Conservation (phyloP, 495 filamentous ascomycete species). For the Lepraria neglecta region DNA sequence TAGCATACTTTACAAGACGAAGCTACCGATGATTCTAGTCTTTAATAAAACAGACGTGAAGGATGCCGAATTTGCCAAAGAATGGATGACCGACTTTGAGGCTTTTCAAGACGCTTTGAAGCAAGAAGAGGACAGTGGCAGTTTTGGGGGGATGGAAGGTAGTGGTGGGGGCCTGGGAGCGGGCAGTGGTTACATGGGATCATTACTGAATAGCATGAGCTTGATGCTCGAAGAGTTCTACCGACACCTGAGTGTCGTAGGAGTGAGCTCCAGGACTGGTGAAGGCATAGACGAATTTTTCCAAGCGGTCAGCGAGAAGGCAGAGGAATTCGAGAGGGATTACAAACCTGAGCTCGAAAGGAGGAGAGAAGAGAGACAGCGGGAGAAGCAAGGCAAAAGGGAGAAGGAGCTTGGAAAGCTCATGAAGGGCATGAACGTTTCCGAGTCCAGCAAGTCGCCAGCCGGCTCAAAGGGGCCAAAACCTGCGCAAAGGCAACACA, state of each 20-base stretch:
- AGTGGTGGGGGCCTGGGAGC: slow-evolving; percentile 51
- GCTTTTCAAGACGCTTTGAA: slow-evolving; percentile 83
- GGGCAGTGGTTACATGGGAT: slow-evolving; percentile 96
- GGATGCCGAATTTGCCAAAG: slow-evolving; percentile 84
- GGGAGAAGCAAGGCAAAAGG: slow-evolving; percentile 58
- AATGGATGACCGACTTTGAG: slow-evolving; percentile 99
- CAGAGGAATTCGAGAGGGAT: slow-evolving; percentile 80
- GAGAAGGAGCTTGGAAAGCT: slow-evolving; percentile 81
- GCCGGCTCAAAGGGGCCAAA: slow-evolving; percentile 31
- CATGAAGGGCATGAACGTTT: slow-evolving; percentile 90
- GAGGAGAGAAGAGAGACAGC: slow-evolving; percentile 65
- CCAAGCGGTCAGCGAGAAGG: slow-evolving; percentile 75
- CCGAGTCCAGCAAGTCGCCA: slow-evolving; percentile 37
- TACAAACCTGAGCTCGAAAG: slow-evolving; percentile 89
- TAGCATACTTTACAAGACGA: slow-evolving; percentile 96
- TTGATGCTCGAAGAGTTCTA: slow-evolving; percentile 98
- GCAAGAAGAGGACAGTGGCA: slow-evolving; percentile 69
- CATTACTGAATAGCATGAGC: slow-evolving; percentile 92
- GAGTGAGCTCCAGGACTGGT: slow-evolving; percentile 88
- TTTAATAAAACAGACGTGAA: slow-evolving; percentile 98
- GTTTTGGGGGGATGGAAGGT: slow-evolving; percentile 69
- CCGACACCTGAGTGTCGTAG: slow-evolving; percentile 80
- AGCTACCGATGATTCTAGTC: slow-evolving; percentile 94
- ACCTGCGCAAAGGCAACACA: slow-evolving; percentile 32
- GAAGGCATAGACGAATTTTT: slow-evolving; percentile 91